Evolutionary conservation across 1,139 yeast species (phyloP), one percentile per base, ranked within the genome.

Genomic region (Pichia sp.): DNA sequence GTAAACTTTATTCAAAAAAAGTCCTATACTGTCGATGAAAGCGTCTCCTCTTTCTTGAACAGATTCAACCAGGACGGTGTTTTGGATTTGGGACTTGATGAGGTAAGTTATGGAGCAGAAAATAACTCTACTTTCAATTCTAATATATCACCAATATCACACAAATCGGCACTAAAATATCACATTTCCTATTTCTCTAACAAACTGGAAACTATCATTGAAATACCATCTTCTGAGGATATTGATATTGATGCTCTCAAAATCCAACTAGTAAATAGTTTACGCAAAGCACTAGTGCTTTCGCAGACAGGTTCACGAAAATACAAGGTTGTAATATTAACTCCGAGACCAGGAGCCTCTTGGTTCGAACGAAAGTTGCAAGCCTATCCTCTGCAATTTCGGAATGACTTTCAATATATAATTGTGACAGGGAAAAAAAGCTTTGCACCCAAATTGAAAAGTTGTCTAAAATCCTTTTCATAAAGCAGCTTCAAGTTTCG

Each of bases 281-380:
- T 53, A 8, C 32, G 13, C 6, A n/a, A 29, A 2, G 34, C 30
- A 32, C 30, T 50, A 4, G 15, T 45, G 4, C 13, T 50, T 4
- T 45, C 32, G 4, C 55, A 53, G 50, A 34, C 8, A 2, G 51
- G 52, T 3, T 10, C 36, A 26, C 30, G 50, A 19, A 53, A 48
- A 19, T 36, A 44, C n/a, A 53, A 53, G 32, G 54, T 53, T 6
- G 32, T 54, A 4, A 53, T 54, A 5, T 41, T 56, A 15, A 54
- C 56, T 10, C 58, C 58, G 2, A 48, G 58, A 47, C 16, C 29
- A 8, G 49, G 52, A 8, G 58, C 58, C 38, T 45, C 56, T 16
- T 56, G 58, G 58, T 29, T 56, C 19, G 53, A 54, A 36, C 42
- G 56, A 16, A 56, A 56, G 41, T 10, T 56, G n/a, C 7, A 31